Base-by-base conservation (phyloP, 768 basidiomycete species). In the Mycena alexandri region DNA sequence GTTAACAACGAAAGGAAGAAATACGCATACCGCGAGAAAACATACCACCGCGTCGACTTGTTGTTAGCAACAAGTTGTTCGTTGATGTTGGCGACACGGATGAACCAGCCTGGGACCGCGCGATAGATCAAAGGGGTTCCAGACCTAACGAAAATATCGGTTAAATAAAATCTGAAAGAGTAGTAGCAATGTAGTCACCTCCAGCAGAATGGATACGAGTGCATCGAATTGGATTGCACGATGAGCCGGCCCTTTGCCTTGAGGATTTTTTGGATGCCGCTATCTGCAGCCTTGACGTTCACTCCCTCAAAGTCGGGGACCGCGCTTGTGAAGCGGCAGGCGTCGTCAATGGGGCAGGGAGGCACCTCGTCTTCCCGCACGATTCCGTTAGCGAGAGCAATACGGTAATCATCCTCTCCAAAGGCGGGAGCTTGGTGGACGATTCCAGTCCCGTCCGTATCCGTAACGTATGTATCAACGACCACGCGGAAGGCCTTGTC, bases 381-480 rank as follows among this genome's bases (percentile, higher is more conserved):
- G 58, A 98, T 87, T 21, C 92, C 93, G 73, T 97, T 87, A 5
- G 89, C 89, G 67, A 97, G 85, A 29, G 93, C 92, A 73, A 99
- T 88, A 59, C 98, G 93, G 79, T 98, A 94, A 86, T 99, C 98
- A 74, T 99, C 98, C 77, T 99, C 97, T 83, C 98, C 98, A 75
- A 98, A 99, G 0, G 93, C 96, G 3, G 98, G 98, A 2, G 98
- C 95, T 81, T 99, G 98, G 78, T 99, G 98, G 34, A 99, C 98
- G 74, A 99, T 96, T 73, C 98, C 98, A 33, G 98, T 99, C 75
- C 98, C 98, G 66, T 95, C 93, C 17, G 89, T 86, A 72, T 91
- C 93, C 5, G 95, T 97, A 53, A 99, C 97, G 77, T 99, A 99
- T 0, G 90, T 91, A 75, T 99, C 98, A 22, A 87, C 85, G 16